Base-by-base conservation (phyloP, 345 rosid species). In the Alliaria petiolata region DNA sequence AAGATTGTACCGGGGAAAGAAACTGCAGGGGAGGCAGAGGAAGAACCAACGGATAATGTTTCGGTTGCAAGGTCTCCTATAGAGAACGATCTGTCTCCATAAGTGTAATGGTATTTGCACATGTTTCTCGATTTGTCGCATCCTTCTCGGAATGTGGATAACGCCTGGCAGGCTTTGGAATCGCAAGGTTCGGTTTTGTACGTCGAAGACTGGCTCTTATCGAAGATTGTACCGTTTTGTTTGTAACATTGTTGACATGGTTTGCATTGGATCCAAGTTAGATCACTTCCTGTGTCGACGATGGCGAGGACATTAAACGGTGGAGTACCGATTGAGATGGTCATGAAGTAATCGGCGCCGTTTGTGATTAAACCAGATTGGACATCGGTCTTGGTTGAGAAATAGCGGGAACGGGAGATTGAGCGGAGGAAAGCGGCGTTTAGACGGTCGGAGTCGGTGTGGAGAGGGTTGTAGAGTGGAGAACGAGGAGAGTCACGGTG, bases 31-130 rank as follows among this genome's bases (percentile, higher is more conserved):
- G 45, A 26, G 15, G 61, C 67, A 3, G 68, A 30, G 7, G 69
- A 20, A 2, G 81, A 56, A 15, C 69, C 79, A 0, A 87, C 13
- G 19, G 68, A 61, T 30, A 87, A 33, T 2, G 60, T 80, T 31
- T 90, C 96, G 8, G 65, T 30, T 6, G 85, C 84, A 2, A 90
- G 46, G 8, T 70, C 71, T 13, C 93, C 91, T 30, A 47, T 61
- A 2, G 86, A 69, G 59, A 34, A 75, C 0, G 84, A 79, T 3
- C 52, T 25, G 46, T 85, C 91, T 13, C 79, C 89, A 15, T 88
- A 90, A 3, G 59, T 34, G 67, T 88, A 85, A 33, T 35, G 63
- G 54, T 85, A 90, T 2, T 45, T 65, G 56, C 95, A 88, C 7
- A 28, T 15, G 70, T 61, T 65, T 0, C 2, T 3, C 1, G 68